Conservation (phyloP, 306 rosid genomes). For the Lathyrus sativus region DNA sequence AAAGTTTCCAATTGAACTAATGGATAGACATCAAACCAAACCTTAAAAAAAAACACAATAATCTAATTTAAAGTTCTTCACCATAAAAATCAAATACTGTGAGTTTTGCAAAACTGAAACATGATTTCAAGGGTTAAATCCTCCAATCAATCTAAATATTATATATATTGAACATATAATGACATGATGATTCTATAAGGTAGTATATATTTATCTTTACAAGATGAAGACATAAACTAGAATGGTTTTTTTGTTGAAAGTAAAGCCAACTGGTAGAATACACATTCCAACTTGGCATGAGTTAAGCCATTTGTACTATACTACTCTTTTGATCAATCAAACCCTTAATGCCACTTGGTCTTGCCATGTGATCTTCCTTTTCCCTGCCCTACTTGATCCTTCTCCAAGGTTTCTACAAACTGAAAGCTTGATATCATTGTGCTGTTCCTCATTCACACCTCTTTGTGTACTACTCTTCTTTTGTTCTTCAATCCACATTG, state of each 20-base stretch:
- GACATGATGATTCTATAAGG: conserved; percentile 42
- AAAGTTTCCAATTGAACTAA: background rate
- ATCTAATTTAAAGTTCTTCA: background rate
- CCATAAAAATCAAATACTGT: background rate
- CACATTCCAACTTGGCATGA: conserved; percentile 33
- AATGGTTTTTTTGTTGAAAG: conserved; percentile 21
- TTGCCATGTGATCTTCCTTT: conserved; percentile 98
- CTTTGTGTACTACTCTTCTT: conserved; percentile 59
- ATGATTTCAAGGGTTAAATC: conserved; percentile 43
- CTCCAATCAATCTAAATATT: conserved; percentile 47
- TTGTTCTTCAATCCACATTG: conserved; percentile 58
- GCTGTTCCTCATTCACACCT: conserved; percentile 64
- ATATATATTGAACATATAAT: conserved; percentile 49
- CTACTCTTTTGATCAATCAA: conserved; percentile 47
- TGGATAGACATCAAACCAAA: conserved; percentile 11
- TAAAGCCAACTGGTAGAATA: conserved; percentile 8
- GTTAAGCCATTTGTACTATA: conserved; percentile 22
- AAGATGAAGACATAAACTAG: conserved; percentile 40
- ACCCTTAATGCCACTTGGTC: conserved; percentile 94
- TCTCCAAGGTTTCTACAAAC: conserved; percentile 70
- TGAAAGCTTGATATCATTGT: conserved; percentile 64
- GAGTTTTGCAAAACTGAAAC: background rate
- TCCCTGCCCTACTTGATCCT: conserved; percentile 74
- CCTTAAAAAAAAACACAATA: background rate
- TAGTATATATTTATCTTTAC: conserved; percentile 56